Evolutionary conservation across 352 stramenopile species (phyloP).

Genomic region (Stephanocyclus meneghinianus): DNA sequence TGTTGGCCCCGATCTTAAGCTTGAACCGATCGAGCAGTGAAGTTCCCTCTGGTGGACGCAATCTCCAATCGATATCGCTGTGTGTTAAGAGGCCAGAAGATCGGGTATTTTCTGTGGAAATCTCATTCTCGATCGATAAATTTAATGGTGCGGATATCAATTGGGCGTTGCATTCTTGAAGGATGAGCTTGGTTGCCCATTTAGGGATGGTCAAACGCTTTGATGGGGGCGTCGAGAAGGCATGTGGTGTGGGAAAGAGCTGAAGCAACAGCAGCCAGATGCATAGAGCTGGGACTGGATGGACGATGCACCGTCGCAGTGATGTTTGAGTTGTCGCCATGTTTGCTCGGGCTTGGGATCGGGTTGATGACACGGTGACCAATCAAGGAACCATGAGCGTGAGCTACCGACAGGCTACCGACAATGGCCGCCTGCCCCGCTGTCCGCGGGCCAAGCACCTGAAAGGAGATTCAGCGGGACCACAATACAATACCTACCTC

Average conservation of each 20-base stretch:
- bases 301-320: neutral
- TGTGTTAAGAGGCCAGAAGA: slow-evolving; percentile 27
- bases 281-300: neutral
- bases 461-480: no score
- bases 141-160: neutral
- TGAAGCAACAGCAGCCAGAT: neutral
- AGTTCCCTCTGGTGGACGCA: slow-evolving; percentile 58
- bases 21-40: slow-evolving; percentile 38
- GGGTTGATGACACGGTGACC: no score
- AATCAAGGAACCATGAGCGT: no score
- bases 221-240: neutral
- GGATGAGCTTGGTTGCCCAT: neutral
- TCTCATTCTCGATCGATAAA: neutral
- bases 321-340: no score
- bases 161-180: neutral
- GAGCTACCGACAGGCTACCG: no score
- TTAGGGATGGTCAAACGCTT: neutral
- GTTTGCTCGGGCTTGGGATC: no score
- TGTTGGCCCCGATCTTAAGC: slow-evolving; percentile 57
- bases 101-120: neutral
- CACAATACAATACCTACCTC: no score
- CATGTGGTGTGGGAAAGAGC: slow-evolving; percentile 5
- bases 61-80: slow-evolving; percentile 68
- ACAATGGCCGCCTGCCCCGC: no score
- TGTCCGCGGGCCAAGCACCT: no score